A percentile compares a stretch with the other conserved stretches of the same genome.
These are phyloP conservation scores for Colletotrichum filicis DNA, from an alignment of 2,329 filamentous ascomycete genomes.

Conservation along the genomic window DNA sequence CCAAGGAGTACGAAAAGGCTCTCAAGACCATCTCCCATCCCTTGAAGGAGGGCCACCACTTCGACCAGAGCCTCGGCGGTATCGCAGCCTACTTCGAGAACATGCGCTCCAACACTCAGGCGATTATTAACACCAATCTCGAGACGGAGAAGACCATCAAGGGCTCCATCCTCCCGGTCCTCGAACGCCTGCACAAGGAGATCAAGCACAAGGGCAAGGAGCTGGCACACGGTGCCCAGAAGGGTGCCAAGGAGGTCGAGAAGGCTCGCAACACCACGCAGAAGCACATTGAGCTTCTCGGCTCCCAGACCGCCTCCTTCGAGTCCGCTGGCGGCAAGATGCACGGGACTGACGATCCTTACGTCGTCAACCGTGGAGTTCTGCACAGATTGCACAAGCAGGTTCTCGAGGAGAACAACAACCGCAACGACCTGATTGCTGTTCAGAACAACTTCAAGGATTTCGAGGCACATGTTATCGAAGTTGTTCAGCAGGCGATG, in stretches of 20 bases:
- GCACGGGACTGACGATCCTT: constrained; percentile 83
- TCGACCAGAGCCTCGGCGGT: constrained; percentile 89
- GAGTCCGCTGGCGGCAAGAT: constrained; percentile 81
- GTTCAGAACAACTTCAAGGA: constrained; percentile 91
- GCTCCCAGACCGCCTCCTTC: constrained; percentile 83
- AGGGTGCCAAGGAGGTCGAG: constrained; percentile 89
- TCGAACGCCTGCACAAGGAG: constrained; percentile 92
- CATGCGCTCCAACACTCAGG: constrained; percentile 91
- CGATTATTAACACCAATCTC: constrained; percentile 86
- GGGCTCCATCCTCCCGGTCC: constrained; percentile 84
- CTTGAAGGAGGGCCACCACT: constrained; percentile 90
- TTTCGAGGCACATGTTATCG: constrained; percentile 88
- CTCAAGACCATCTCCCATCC: constrained; percentile 91
- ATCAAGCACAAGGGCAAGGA: constrained; percentile 98
- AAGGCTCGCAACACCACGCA: constrained; percentile 88
- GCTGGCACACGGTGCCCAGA: constrained; percentile 81
- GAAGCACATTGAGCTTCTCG: constrained; percentile 95
- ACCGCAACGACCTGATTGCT: constrained; percentile 87
- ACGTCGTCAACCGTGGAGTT: constrained; percentile 84
- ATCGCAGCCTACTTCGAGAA: constrained; percentile 94
- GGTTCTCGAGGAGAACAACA: constrained; percentile 95
- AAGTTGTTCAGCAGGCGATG: constrained; percentile 84
- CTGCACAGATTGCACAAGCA: constrained; percentile 89
- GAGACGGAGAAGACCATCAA: constrained; percentile 94
- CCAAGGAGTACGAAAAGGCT: constrained; percentile 95